A percentile compares a stretch with the other conserved stretches of the same genome.
Conservation (phyloP, 768 basidiomycete genomes). For the Asterophora lycoperdoides region DNA sequence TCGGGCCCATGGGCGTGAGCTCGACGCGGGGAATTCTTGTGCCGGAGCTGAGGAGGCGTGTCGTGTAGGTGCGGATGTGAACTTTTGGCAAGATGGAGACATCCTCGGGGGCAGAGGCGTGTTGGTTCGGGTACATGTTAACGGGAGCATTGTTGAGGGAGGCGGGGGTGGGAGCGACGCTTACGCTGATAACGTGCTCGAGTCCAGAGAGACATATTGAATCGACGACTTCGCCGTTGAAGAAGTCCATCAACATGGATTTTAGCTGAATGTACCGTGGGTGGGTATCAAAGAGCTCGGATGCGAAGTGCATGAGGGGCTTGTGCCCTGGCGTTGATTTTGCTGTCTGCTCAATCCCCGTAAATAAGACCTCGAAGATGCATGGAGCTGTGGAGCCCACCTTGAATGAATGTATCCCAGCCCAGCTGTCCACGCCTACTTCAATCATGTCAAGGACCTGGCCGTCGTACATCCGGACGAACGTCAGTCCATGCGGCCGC, state of each 20-base stretch:
- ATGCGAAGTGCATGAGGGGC: conserved; percentile 94
- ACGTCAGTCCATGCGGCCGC: conserved; percentile 79
- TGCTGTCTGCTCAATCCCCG: conserved; percentile 54
- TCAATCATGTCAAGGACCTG: conserved; percentile 93
- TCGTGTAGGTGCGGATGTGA: conserved; percentile 85
- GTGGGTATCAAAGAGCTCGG: conserved; percentile 91
- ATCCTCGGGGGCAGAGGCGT: conserved; percentile 32
- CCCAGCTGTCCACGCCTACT: conserved; percentile 79
- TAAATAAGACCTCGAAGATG: neutral
- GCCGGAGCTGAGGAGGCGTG: conserved; percentile 70
- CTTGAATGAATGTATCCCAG: conserved; percentile 79
- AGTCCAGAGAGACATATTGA: conserved; percentile 80
- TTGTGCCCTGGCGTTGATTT: conserved; percentile 89
- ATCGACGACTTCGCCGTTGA: conserved; percentile 83
- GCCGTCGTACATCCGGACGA: conserved; percentile 84
- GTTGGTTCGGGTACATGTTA: conserved; percentile 20
- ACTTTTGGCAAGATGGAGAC: conserved; percentile 63
- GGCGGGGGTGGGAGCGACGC: conserved; percentile 61
- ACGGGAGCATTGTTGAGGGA: conserved; percentile 42
- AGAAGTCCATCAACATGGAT: conserved; percentile 85
- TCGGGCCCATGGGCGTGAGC: conserved; percentile 87
- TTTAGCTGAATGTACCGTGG: conserved; percentile 90
- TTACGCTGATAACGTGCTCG: conserved; percentile 84
- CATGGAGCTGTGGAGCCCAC: conserved; percentile 38
- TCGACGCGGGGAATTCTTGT: conserved; percentile 77